Evolutionary conservation across 1,139 yeast genomes (phyloP), one percentile per base, ranked within the genome.

Genomic region (Taphrina wiesneri): DNA sequence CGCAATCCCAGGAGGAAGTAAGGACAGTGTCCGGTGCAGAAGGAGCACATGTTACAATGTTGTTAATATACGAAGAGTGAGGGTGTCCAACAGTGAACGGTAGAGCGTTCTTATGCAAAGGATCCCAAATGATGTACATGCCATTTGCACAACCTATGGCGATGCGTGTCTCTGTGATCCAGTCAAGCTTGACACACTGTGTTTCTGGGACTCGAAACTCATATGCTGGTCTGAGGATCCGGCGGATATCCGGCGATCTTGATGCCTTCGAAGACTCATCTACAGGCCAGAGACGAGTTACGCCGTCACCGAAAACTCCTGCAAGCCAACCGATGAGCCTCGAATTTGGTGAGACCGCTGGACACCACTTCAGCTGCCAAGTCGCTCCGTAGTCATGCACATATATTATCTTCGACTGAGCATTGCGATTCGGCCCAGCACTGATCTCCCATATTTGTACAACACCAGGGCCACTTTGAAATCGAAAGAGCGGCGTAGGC

Each of bases 281-380:
- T 11, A 53, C 52, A 17, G 54, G 17, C 59, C 59, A 62, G n/a
- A 62, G 28, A 39, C 65, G 34, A 5, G 30, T 32, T 2, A 28
- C 26, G 6, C 65, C 65, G 26, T 62, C 65, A 41, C 61, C 52
- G 53, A 62, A 62, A 15, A 62, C 60, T n/a, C 41, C 56, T 19
- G 65, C 65, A 21, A 62, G 28, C 41, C 36, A 52, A 4, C 65
- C 65, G 2, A 62, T n/a, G 17, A 43, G 21, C 6, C 45, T n/a
- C 1, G 36, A 26, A 25, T 25, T 32, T 21, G n/a, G 26, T 17
- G 65, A 52, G 4, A 17, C 23, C 41, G 60, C 59, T 23, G 65
- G 65, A 41, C 61, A 62, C 65, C 65, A 62, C 30, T 62, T 62
- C 23, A 62, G 34, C 23, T 39, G 39, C 65, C 65, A 62, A 25